phyloP scores from a whole-genome alignment of 305 asterid species.

The Striga hermonthica region DNA sequence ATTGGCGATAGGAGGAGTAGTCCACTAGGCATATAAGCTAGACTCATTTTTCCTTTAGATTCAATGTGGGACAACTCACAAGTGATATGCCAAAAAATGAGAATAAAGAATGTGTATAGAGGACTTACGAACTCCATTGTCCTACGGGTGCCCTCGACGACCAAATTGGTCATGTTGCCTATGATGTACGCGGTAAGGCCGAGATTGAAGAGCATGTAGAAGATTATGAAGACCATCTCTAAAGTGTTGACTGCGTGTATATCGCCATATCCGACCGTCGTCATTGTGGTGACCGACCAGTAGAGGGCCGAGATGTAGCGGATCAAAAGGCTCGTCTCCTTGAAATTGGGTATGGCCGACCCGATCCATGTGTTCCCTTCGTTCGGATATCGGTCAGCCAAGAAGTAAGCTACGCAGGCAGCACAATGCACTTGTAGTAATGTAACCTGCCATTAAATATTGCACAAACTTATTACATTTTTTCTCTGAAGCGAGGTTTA shows the following conservation, averaged over 20 bases:
- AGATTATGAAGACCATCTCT: conserved; percentile 76
- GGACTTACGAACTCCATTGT: conserved; percentile 88
- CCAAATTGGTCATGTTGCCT: conserved; percentile 88
- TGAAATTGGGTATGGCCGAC: conserved; percentile 55
- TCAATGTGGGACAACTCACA: too few species aligned
- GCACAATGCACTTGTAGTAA: conserved; percentile 75
- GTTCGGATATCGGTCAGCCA: conserved; percentile 68
- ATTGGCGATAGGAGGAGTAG: too few species aligned
- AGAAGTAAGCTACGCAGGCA: conserved; percentile 68
- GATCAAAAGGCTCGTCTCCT: conserved; percentile 49
- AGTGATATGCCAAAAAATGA: too few species aligned
- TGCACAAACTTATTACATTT: not conserved
- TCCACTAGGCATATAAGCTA: too few species aligned
- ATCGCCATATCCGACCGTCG: conserved; percentile 93
- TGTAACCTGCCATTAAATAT: conserved; percentile 53
- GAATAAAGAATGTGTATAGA: too few species aligned
- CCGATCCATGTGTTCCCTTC: conserved; percentile 79
- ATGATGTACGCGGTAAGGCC: conserved; percentile 83
- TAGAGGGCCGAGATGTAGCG: conserved; percentile 71
- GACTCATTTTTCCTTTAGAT: too few species aligned
- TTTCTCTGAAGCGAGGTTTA: too few species aligned
- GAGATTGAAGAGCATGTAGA: conserved; percentile 80
- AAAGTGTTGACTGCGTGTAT: conserved; percentile 73
- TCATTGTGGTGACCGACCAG: conserved; percentile 90
- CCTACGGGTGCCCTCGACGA: conserved; percentile 89